Percentiles rank a stretch among this genome's conserved stretches.
These are phyloP conservation scores for Xerocomus cyaneibrunnescens DNA, from an alignment of 1,284 basidiomycete species.

Conservation along the genomic window DNA sequence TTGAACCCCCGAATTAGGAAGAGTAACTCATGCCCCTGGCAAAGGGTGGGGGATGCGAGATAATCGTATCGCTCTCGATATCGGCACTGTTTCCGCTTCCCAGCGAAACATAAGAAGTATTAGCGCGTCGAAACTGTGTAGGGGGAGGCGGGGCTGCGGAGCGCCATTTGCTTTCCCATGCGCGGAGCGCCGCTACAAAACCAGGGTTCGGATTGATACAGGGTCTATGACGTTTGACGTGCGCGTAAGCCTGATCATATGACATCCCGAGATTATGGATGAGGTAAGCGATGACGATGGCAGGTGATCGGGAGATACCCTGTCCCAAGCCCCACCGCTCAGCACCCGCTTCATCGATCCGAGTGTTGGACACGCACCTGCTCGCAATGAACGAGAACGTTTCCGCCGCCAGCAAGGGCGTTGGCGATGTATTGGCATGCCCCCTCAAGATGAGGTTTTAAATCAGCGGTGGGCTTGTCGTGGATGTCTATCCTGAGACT, in stretches of 20 bases:
- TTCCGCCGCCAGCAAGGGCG: constrained; percentile 48
- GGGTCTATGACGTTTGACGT: constrained; percentile 57
- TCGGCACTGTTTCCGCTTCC: background rate
- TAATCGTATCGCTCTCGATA: constrained; percentile 3
- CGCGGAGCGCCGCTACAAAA: constrained; percentile 50
- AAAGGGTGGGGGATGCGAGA: constrained; percentile 12
- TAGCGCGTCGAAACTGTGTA: constrained; percentile 29
- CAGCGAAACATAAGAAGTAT: constrained; percentile 25
- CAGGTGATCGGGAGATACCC: constrained; percentile 66
- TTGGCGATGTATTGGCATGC: constrained; percentile 56
- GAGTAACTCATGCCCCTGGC: constrained; percentile 26
- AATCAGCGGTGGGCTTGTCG: constrained; percentile 53
- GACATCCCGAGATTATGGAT: constrained; percentile 65
- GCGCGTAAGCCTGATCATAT: constrained; percentile 58
- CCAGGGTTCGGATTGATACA: constrained; percentile 73
- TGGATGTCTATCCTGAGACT: constrained; percentile 65
- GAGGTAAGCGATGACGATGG: constrained; percentile 68
- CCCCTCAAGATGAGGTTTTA: constrained; percentile 53
- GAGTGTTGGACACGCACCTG: constrained; percentile 47
- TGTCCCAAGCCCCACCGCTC: constrained; percentile 25
- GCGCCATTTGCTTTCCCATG: constrained; percentile 48
- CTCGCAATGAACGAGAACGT: constrained; percentile 66
- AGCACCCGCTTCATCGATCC: background rate
- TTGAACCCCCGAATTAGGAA: constrained; percentile 6
- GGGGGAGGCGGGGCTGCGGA: constrained; percentile 13